Evolutionary conservation across 345 rosid genomes (phyloP).

Genomic region (Melastoma malabathricum): DNA sequence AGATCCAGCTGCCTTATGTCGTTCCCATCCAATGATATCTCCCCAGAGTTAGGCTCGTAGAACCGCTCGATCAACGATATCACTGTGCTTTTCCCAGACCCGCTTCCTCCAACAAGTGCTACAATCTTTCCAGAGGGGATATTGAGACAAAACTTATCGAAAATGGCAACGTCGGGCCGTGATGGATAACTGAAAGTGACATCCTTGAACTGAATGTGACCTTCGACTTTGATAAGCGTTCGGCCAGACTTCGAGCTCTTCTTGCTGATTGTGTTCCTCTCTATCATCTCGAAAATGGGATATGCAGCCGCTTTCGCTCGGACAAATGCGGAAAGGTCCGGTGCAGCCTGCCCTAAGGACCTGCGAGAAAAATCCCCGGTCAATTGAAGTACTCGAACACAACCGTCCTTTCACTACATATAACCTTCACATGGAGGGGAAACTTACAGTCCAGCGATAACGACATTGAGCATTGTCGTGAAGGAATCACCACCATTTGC

Average conservation of each 20-base stretch:
- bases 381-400: too few species aligned
- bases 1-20: constrained; percentile 52
- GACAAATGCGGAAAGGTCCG: constrained; percentile 66
- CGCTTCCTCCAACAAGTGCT: constrained; percentile 96
- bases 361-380: too few species aligned
- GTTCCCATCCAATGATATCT: constrained; percentile 50
- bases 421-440: not conserved
- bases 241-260: constrained; percentile 39
- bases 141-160: constrained; percentile 38
- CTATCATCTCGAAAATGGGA: constrained; percentile 91
- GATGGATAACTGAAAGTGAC: constrained; percentile 73
- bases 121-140: constrained; percentile 73
- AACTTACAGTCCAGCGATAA: constrained; percentile 84
- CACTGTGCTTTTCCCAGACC: constrained; percentile 93
- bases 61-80: constrained; percentile 84
- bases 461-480: constrained; percentile 98
- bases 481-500: constrained; percentile 84
- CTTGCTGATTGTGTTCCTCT: constrained; percentile 50
- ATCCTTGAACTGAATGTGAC: constrained; percentile 66
- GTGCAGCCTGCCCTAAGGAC: constrained; percentile 92
- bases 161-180: constrained; percentile 62
- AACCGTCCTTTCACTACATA: too few species aligned
- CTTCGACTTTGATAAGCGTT: constrained; percentile 45
- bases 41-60: constrained; percentile 69
- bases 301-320: constrained; percentile 83